Evolutionary conservation across 768 basidiomycete genomes (phyloP).

Genomic region (Fomitopsis serialis): DNA sequence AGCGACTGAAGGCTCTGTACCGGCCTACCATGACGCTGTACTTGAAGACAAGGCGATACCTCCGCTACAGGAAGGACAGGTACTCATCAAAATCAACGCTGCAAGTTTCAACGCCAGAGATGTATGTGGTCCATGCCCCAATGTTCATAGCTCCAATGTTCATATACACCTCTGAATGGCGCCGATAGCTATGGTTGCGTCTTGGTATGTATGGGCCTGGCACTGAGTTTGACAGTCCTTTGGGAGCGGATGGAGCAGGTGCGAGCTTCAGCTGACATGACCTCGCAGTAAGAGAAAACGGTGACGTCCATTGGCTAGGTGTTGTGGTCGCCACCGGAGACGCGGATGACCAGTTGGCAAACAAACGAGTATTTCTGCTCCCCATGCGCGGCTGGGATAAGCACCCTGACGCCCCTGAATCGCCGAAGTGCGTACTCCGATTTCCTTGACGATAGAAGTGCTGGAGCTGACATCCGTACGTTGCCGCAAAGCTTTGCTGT

Average conservation of each 20-base stretch:
- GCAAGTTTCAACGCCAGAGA: slow-evolving; percentile 78
- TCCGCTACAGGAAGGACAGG: slow-evolving; percentile 45
- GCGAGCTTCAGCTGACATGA: neutral
- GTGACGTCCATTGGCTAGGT: slow-evolving; percentile 32
- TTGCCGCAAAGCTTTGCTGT: slow-evolving; percentile 33
- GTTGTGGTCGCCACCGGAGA: slow-evolving; percentile 55
- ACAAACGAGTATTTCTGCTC: slow-evolving; percentile 66
- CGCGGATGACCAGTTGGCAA: slow-evolving; percentile 48
- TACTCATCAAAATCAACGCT: slow-evolving; percentile 64
- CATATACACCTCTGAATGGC: neutral
- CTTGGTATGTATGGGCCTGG: slow-evolving; percentile 64
- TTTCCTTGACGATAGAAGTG: neutral
- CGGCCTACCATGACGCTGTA: slow-evolving; percentile 51
- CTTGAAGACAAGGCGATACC: slow-evolving; percentile 48
- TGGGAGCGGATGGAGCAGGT: slow-evolving; percentile 78
- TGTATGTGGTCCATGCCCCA: slow-evolving; percentile 27
- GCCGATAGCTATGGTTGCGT: slow-evolving; percentile 63
- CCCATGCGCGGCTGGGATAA: slow-evolving; percentile 76
- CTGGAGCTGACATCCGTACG: slow-evolving; percentile 33
- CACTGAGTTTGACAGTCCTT: slow-evolving; percentile 52
- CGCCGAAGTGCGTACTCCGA: slow-evolving; percentile 35
- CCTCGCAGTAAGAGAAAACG: neutral
- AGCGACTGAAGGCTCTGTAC: slow-evolving; percentile 32
- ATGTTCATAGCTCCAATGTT: neutral
- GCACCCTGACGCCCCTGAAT: slow-evolving; percentile 61